phyloP scores from a whole-genome alignment of 2,329 filamentous ascomycete species.

The Alternaria panax region DNA sequence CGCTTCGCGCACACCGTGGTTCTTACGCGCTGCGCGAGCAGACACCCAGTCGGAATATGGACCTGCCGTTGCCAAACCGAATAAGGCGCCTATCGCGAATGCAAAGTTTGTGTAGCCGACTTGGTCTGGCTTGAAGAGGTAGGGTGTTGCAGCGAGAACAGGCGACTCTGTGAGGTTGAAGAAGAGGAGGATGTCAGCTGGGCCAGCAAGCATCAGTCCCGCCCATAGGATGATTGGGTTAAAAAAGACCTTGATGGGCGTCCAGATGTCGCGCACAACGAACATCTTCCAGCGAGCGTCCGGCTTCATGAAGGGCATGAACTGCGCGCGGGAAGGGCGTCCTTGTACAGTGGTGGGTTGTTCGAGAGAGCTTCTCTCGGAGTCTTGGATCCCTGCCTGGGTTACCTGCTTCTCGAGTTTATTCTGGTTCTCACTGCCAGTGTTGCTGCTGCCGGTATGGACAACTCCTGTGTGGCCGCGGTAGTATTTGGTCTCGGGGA shows the following conservation, averaged over 20 bases:
- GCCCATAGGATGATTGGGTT: conserved; percentile 55
- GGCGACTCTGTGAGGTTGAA: conserved; percentile 62
- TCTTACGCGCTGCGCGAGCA: conserved; percentile 61
- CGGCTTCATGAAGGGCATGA: conserved; percentile 46
- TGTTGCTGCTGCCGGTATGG: background rate
- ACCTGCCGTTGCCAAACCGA: conserved; percentile 64
- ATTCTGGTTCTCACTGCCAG: conserved; percentile 9
- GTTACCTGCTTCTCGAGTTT: conserved; percentile 40
- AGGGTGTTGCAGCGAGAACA: conserved; percentile 56
- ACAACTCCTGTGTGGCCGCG: conserved; percentile 25
- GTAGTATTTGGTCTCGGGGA: conserved; percentile 55
- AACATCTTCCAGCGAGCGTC: conserved; percentile 53
- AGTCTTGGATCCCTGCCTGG: conserved; percentile 26
- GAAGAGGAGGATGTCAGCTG: conserved; percentile 55
- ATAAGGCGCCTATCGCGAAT: conserved; percentile 59
- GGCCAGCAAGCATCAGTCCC: conserved; percentile 45
- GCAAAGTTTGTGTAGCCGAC: conserved; percentile 60
- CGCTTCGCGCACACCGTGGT: conserved; percentile 63
- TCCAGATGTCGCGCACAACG: conserved; percentile 51
- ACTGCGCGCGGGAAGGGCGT: conserved; percentile 51
- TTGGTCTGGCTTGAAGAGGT: conserved; percentile 53
- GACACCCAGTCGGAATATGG: conserved; percentile 65
- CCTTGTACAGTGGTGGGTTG: conserved; percentile 40
- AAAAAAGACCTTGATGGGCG: conserved; percentile 54
- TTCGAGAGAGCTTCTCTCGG: conserved; percentile 31